A percentile compares a stretch with the other conserved stretches of the same genome.
phyloP scores from a whole-genome alignment of 2,329 filamentous ascomycete genomes.

The Penicillium sclerotigenum region DNA sequence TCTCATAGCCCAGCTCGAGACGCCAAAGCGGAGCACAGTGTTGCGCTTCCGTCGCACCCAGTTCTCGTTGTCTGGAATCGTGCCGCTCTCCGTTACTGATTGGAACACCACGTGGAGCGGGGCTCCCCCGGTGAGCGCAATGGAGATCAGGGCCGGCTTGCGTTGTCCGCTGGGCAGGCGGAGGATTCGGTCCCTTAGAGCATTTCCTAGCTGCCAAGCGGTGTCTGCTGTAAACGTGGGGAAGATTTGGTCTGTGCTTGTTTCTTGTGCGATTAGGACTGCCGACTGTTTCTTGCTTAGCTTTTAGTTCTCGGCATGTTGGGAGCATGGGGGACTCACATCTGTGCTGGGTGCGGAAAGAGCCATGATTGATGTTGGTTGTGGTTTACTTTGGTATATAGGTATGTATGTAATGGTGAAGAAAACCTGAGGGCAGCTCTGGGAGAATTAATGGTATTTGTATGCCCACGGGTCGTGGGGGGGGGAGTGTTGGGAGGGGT shows the following conservation, averaged over 20 bases:
- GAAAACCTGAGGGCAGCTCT: neutral
- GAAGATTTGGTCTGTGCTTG: conserved; percentile 31
- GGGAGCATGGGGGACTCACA: conserved; percentile 15
- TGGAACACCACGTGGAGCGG: conserved; percentile 65
- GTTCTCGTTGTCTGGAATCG: conserved; percentile 66
- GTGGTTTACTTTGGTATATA: neutral
- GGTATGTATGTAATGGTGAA: neutral
- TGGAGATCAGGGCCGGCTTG: conserved; percentile 42
- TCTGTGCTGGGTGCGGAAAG: conserved; percentile 32
- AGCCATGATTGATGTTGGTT: conserved; percentile 22
- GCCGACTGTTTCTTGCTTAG: conserved; percentile 20
- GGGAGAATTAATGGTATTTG: neutral
- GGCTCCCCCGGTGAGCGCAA: conserved; percentile 31
- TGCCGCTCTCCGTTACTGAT: conserved; percentile 62
- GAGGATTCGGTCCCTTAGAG: conserved; percentile 39
- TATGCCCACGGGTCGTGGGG: too few species aligned
- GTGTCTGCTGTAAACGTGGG: conserved; percentile 38
- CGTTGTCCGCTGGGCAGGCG: conserved; percentile 31
- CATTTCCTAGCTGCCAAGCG: conserved; percentile 39
- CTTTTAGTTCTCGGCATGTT: neutral
- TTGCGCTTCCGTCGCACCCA: conserved; percentile 70
- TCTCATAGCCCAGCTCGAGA: conserved; percentile 68
- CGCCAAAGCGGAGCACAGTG: conserved; percentile 68
- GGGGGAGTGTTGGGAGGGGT: neutral
- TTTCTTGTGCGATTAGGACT: conserved; percentile 31